phyloP scores from a whole-genome alignment of 129 eudicot species.

The Escallonia herrerae region DNA sequence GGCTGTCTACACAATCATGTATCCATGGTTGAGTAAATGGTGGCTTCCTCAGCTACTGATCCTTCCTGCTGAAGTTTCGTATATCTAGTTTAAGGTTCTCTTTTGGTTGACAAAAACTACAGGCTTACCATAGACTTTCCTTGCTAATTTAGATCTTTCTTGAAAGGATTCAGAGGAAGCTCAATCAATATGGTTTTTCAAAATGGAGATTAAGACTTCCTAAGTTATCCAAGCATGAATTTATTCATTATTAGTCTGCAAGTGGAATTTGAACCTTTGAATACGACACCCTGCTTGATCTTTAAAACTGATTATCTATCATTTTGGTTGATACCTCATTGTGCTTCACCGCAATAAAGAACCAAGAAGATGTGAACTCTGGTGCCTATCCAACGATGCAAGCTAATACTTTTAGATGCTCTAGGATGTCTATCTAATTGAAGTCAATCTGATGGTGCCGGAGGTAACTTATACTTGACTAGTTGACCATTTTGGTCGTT shows the following conservation, averaged over 20 bases:
- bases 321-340: too few relatives aligned
- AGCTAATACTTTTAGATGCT: not conserved
- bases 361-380: not conserved
- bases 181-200: too few relatives aligned
- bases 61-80: conserved; percentile 82
- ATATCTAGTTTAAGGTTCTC: too few relatives aligned
- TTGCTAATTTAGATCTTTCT: too few relatives aligned
- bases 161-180: too few relatives aligned
- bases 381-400: not conserved
- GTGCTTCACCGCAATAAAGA: not conserved
- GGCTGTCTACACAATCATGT: conserved; percentile 53
- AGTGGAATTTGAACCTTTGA: not conserved
- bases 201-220: too few relatives aligned
- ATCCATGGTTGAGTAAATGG: conserved; percentile 55
- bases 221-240: too few relatives aligned
- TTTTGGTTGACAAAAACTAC: not conserved
- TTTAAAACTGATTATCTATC: not conserved
- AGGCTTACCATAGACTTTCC: not conserved
- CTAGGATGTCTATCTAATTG: not conserved
- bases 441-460: not conserved
- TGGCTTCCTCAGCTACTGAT: conserved; percentile 91
- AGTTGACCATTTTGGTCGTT: too few relatives aligned
- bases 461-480: too few relatives aligned
- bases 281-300: not conserved
- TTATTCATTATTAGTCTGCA: not conserved